These are phyloP conservation scores for Exophiala oligosperma DNA, from an alignment of 2,329 filamentous ascomycete genomes.

Conservation along the genomic window DNA sequence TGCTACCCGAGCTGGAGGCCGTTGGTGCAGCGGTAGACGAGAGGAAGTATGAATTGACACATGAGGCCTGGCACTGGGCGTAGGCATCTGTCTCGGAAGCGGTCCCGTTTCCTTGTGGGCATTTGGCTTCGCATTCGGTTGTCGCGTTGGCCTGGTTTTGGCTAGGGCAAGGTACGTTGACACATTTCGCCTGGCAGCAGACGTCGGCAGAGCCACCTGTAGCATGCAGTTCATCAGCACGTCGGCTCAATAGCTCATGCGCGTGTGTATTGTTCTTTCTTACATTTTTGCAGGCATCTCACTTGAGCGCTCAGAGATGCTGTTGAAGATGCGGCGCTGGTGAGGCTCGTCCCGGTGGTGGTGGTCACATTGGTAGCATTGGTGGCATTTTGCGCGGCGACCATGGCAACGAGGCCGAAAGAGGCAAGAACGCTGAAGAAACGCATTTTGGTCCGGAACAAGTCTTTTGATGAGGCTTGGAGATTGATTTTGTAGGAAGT, in stretches of 20 bases:
- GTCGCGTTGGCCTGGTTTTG: constrained; percentile 51
- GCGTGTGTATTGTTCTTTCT: constrained; percentile 17
- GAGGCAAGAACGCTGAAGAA: constrained; percentile 15
- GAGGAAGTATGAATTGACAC: constrained; percentile 52
- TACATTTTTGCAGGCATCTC: constrained; percentile 41
- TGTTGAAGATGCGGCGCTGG: not conserved
- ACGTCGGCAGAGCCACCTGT: constrained; percentile 46
- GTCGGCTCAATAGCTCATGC: not conserved
- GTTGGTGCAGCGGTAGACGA: constrained; percentile 32
- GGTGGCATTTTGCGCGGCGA: constrained; percentile 38
- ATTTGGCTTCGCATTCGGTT: constrained; percentile 52
- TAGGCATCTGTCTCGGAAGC: constrained; percentile 47
- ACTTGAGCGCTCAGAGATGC: constrained; percentile 20
- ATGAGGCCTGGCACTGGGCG: constrained; percentile 49
- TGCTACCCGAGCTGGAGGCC: constrained; percentile 23
- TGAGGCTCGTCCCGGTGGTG: not conserved
- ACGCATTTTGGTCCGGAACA: constrained; percentile 14
- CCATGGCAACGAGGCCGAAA: constrained; percentile 46
- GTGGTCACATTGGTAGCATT: constrained; percentile 18
- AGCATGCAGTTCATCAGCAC: not conserved
- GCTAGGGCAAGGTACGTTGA: constrained; percentile 53
- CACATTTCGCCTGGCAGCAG: constrained; percentile 54
- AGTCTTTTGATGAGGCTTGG: not conserved
- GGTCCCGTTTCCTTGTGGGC: constrained; percentile 54
- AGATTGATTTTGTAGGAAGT: not conserved